Evolutionary conservation across 257 asterid genomes (phyloP), one percentile per base, ranked within the genome.

Genomic region (Echium plantagineum): DNA sequence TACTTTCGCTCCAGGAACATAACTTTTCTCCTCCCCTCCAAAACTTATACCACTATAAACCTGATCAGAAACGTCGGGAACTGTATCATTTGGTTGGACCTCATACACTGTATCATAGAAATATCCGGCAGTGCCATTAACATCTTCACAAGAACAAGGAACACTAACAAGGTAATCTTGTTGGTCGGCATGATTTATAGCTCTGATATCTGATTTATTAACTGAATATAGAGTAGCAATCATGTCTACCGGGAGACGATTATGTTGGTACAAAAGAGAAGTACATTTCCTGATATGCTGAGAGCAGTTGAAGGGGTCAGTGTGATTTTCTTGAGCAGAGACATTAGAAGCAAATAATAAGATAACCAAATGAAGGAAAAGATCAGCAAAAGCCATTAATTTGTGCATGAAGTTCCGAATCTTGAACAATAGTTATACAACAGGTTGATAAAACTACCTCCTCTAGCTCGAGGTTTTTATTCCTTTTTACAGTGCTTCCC

Each of bases 251-350:
- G 58, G 61, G 18, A 72, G 62, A 18, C 70, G 72, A 20, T 81
- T 83, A 67, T 83, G 78, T 80, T 83, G 94, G 65, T 87, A 79
- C 42, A 83, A 87, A 52, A 75, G 70, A 77, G 94, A 73, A 12
- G 15, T 77, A 32, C 96, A 87, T 0, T 77, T 76, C 2, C n/a
- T 74, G 67, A 69, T 71, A 61, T 15, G 59, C 6, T 71, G 59
- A 32, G 59, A 69, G 67, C 93, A 87, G n/a, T 71, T 21, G 9
- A 87, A 87, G 46, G 83, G 73, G 57, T 74, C 31, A 9, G 63
- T 66, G 17, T 49, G 58, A 30, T 38, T 62, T 21, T 69, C 63
- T 20, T 80, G 66, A 54, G 32, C 0, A 24, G 75, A 62, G 19
- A 49, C 4, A 7, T 59, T 69, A 19, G 71, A 58, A 58, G 62